Conservation (phyloP, 352 stramenopile genomes). For the Phytophthora boehmeriae region DNA sequence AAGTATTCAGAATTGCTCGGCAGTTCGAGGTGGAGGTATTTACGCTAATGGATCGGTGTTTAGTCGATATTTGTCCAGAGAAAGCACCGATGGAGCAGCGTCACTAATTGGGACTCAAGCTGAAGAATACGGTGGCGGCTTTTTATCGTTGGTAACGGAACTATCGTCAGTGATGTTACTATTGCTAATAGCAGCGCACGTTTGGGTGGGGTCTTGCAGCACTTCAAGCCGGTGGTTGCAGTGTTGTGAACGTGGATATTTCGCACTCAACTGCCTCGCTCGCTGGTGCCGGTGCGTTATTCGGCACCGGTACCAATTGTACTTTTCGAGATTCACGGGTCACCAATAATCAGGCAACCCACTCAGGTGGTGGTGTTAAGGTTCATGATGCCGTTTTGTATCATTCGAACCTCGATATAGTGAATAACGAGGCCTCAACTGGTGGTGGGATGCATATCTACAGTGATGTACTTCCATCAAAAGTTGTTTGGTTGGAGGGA, state of each 20-base stretch:
- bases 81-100: constrained; percentile 2
- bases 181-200: constrained; percentile 18
- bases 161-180: constrained; percentile 17
- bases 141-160: constrained; percentile 34
- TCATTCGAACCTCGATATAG: constrained; percentile 43
- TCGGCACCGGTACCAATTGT: constrained; percentile 28
- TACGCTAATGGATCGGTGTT: constrained; percentile 38
- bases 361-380: constrained; percentile 38
- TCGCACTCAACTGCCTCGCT: constrained; percentile 21
- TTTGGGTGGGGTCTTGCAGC: constrained; percentile 39
- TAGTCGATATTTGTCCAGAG: constrained; percentile 10
- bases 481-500: constrained; percentile 8
- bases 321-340: constrained; percentile 26
- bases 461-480: constrained; percentile 1
- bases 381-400: constrained; percentile 29
- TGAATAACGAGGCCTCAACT: constrained; percentile 26
- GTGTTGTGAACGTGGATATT: constrained; percentile 21
- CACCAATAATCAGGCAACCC: constrained; percentile 24
- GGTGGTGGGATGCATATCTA: constrained; percentile 37
- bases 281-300: constrained; percentile 38
- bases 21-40: constrained; percentile 34
- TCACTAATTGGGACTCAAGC: constrained; percentile 18
- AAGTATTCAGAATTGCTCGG: constrained; percentile 22
- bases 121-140: constrained; percentile 33
- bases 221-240: constrained; percentile 18